Conservation (phyloP, 306 rosid genomes). For the Cicer yamashitae region DNA sequence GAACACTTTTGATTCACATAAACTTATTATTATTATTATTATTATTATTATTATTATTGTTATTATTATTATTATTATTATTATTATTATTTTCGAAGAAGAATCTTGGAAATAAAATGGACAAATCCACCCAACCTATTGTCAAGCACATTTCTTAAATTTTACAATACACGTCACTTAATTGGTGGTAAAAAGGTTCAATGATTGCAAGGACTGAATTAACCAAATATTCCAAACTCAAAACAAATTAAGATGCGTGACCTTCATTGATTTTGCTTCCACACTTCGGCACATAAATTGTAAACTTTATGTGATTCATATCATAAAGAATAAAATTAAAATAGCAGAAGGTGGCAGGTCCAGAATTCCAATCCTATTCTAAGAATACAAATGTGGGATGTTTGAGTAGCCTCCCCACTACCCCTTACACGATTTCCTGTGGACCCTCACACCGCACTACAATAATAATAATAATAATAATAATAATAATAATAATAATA, state of each 20-base stretch:
- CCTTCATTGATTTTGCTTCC: slow-evolving; percentile 47
- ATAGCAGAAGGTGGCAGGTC: slow-evolving; percentile 37
- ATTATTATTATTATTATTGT: neutral
- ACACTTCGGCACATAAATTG: slow-evolving; percentile 21
- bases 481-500: no score
- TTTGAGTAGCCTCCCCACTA: slow-evolving; percentile 32
- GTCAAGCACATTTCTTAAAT: slow-evolving; percentile 7
- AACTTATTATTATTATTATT: neutral
- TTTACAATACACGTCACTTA: neutral
- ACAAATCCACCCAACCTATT: slow-evolving; percentile 27
- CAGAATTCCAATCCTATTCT: slow-evolving; percentile 21
- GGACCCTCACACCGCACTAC: slow-evolving; percentile 30
- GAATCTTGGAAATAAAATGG: slow-evolving; percentile 31
- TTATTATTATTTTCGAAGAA: neutral
- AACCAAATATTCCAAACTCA: slow-evolving; percentile 7
- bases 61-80: neutral
- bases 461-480: no score
- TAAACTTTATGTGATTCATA: neutral
- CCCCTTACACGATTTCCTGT: slow-evolving; percentile 14
- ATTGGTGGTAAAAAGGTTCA: neutral
- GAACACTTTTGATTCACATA: neutral
- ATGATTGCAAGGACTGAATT: slow-evolving; percentile 24
- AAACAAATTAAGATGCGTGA: slow-evolving; percentile 42
- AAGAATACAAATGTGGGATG: neutral
- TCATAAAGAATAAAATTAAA: neutral